phyloP scores from a whole-genome alignment of 495 filamentous ascomycete species.

The Penicillium turbatum region DNA sequence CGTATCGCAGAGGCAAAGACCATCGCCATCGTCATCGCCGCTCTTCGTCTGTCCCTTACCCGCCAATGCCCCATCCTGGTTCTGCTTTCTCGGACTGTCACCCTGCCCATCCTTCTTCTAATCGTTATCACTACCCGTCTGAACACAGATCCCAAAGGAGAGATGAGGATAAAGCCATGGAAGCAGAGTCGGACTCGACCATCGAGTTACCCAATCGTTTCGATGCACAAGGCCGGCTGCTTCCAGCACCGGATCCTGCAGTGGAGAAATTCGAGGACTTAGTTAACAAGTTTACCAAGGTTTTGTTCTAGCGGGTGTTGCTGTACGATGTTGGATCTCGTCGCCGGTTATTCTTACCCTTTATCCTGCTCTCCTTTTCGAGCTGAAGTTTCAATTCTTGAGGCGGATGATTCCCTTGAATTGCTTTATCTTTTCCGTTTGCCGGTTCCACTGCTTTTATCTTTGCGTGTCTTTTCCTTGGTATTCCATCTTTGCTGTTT shows the following conservation, averaged over 20 bases:
- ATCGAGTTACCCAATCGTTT: constrained; percentile 62
- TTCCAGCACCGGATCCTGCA: constrained; percentile 35
- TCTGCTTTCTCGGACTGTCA: not conserved
- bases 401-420: too few species aligned
- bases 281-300: constrained; percentile 28
- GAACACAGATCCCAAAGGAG: not conserved
- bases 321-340: not conserved
- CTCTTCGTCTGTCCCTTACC: constrained; percentile 26
- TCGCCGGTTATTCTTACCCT: not conserved
- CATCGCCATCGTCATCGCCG: constrained; percentile 24
- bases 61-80: constrained; percentile 6
- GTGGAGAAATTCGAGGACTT: constrained; percentile 37
- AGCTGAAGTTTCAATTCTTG: not conserved
- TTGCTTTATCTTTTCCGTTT: not conserved
- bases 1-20: constrained; percentile 9
- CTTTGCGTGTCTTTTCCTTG: not conserved
- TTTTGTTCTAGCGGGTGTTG: constrained; percentile 19
- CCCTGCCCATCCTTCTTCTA: constrained; percentile 1
- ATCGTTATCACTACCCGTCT: constrained; percentile 8
- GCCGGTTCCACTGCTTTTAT: not conserved
- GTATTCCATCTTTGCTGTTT: not conserved
- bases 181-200: constrained; percentile 39
- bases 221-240: constrained; percentile 54
- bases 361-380: not conserved
- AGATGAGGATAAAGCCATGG: constrained; percentile 7